Base-by-base conservation (phyloP, 768 basidiomycete species). In the Boletellus sp. region DNA sequence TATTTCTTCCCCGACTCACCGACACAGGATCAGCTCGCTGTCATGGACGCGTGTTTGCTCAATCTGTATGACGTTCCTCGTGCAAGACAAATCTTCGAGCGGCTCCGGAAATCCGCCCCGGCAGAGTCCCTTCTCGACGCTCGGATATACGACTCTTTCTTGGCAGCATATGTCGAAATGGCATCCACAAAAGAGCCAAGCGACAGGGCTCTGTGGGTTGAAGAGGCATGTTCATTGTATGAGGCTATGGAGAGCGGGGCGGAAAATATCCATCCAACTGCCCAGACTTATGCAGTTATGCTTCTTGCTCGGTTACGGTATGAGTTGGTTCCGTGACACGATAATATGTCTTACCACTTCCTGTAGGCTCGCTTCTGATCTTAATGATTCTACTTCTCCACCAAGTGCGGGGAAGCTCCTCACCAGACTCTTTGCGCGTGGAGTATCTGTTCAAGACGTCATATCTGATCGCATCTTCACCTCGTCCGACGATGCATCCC, bases 11-110 rank as follows among this genome's bases (percentile, higher is more conserved):
- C 78, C 5, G 80, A 88, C 63, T 80, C 88, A 0, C 65, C 70
- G 0, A 81, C 84, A 0, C 79, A 83, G 39, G 88, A 92, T 64
- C 74, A 79, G 47, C 64, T 90, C 11, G 82, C 87, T 0, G 78
- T 94, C 54, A 87, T 94, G 69, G 84, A 88, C 57, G 89, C 90
- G 4, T 94, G 93, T 63, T 69, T 94, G 12, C 78, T 85, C 64
- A 80, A 86, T 54, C 61, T 80, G 3, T 82, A 85, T 64, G 89
- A 93, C 63, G 81, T 93, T 0, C 74, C 78, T 0, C 85, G 93
- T 6, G 92, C 92, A 7, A 81, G 81, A 54, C 71, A 73, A 33
- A 78, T 94, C 20, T 92, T 94, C 54, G 78, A 81, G 41, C 74
- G 76, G 9, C 66, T 94, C 33, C 78, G 85, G 6, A 66, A 69